Percentiles rank a stretch among this genome's conserved stretches.
Evolutionary conservation across 306 rosid genomes (phyloP).

Genomic region (Acacia crassicarpa): DNA sequence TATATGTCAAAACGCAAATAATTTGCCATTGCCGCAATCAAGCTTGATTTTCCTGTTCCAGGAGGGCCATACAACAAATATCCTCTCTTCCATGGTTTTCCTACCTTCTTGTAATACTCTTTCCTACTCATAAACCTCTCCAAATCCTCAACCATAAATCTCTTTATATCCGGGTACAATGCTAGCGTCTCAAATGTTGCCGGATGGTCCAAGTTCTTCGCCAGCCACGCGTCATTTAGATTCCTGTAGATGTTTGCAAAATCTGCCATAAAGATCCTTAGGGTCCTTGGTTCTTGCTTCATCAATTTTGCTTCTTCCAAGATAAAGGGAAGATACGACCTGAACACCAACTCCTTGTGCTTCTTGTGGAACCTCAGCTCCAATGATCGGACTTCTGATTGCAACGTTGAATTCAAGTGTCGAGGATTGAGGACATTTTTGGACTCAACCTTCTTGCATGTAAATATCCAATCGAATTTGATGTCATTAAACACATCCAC

Average conservation of each 20-base stretch:
- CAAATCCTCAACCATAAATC: slow-evolving; percentile 52
- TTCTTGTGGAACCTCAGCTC: slow-evolving; percentile 63
- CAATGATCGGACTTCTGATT: slow-evolving; percentile 51
- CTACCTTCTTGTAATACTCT: slow-evolving; percentile 61
- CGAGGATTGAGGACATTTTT: slow-evolving; percentile 27
- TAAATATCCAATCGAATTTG: slow-evolving; percentile 52
- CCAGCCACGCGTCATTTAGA: slow-evolving; percentile 43
- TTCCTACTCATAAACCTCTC: slow-evolving; percentile 57
- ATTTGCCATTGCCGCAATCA: slow-evolving; percentile 84
- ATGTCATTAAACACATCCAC: slow-evolving; percentile 51
- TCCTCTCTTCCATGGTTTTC: slow-evolving; percentile 87
- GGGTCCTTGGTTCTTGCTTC: slow-evolving; percentile 50
- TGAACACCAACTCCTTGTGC: slow-evolving; percentile 51
- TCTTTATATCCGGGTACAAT: slow-evolving; percentile 44
- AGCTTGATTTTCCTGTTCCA: slow-evolving; percentile 84
- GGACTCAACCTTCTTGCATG: slow-evolving; percentile 29
- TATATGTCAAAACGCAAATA: slow-evolving; percentile 63
- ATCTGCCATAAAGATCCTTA: slow-evolving; percentile 56
- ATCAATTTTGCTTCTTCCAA: slow-evolving; percentile 37
- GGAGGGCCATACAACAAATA: slow-evolving; percentile 81
- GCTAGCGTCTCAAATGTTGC: slow-evolving; percentile 74
- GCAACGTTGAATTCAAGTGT: slow-evolving; percentile 36
- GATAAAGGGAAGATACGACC: slow-evolving; percentile 52
- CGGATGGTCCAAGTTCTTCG: slow-evolving; percentile 63
- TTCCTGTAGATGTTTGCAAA: slow-evolving; percentile 28